phyloP scores from a whole-genome alignment of 352 stramenopile genomes.

The Phytophthora capsici region DNA sequence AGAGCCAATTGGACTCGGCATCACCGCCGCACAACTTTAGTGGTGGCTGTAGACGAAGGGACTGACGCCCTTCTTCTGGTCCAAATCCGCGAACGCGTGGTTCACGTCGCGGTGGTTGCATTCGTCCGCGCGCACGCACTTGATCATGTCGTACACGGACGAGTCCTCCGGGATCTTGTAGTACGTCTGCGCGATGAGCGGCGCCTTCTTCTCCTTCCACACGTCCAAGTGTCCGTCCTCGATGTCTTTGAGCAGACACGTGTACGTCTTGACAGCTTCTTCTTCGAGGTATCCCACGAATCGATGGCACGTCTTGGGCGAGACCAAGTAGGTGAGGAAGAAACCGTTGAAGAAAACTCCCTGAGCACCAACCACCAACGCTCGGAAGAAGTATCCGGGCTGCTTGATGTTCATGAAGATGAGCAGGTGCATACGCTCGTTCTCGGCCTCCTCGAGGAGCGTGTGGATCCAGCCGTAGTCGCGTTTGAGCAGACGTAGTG shows the following conservation, averaged over 20 bases:
- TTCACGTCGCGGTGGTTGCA: conserved; percentile 84
- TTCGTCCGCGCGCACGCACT: conserved; percentile 90
- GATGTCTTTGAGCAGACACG: conserved; percentile 90
- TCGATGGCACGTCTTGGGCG: conserved; percentile 89
- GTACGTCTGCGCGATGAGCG: conserved; percentile 86
- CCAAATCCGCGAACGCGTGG: conserved; percentile 69
- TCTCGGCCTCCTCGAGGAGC: conserved; percentile 94
- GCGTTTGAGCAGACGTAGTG: conserved; percentile 80
- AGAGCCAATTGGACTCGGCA: too few relatives aligned
- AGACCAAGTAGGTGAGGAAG: conserved; percentile 87
- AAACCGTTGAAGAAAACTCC: conserved; percentile 90
- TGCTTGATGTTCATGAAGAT: conserved; percentile 92
- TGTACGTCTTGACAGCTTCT: conserved; percentile 93
- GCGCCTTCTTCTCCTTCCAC: conserved; percentile 77
- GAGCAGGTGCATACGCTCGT: conserved; percentile 95
- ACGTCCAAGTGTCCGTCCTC: conserved; percentile 75
- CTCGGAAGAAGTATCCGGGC: conserved; percentile 78
- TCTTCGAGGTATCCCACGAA: conserved; percentile 95
- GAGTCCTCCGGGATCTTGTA: conserved; percentile 84
- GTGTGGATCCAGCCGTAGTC: conserved; percentile 80
- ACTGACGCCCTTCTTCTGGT: conserved; percentile 59
- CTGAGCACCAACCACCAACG: conserved; percentile 82
- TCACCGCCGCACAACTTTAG: background rate
- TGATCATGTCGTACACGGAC: conserved; percentile 83
- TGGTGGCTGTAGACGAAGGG: conserved; percentile 42